These are phyloP conservation scores for Rhodosporidiobolus sp. DNA, from an alignment of 768 basidiomycete genomes.

Conservation along the genomic window DNA sequence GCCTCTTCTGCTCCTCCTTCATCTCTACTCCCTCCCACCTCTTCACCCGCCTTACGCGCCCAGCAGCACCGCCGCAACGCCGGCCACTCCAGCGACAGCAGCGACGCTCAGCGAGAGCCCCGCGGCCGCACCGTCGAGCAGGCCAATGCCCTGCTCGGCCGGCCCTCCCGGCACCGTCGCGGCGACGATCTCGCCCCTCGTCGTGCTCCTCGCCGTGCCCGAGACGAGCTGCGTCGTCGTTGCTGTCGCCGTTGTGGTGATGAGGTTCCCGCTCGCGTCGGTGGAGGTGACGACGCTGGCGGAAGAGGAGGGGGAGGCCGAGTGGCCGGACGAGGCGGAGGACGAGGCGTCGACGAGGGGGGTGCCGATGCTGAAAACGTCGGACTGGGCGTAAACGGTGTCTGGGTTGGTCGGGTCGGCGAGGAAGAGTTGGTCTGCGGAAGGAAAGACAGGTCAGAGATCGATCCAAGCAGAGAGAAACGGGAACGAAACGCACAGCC, in stretches of 20 bases:
- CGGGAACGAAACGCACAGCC: constrained; percentile 17
- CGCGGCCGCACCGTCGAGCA: no score
- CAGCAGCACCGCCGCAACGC: no score
- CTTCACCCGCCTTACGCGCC: no score
- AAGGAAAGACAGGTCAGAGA: not conserved
- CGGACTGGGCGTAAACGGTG: constrained; percentile 26
- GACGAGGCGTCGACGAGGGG: not conserved
- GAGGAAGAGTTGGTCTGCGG: constrained; percentile 34
- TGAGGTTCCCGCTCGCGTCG: not conserved
- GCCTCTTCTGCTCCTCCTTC: no score
- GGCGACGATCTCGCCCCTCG: not conserved
- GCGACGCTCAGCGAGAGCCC: no score
- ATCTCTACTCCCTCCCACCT: no score
- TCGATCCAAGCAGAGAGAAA: no score
- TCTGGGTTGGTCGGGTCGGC: constrained; percentile 15
- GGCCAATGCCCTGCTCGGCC: constrained; percentile 4
- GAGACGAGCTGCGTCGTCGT: not conserved
- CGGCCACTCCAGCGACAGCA: no score
- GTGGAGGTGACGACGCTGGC: not conserved
- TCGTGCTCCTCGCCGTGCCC: not conserved
- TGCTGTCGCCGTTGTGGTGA: not conserved
- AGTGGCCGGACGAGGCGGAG: no score
- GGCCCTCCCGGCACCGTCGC: constrained; percentile 13
- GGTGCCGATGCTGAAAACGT: constrained; percentile 23
- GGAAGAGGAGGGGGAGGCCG: not conserved